phyloP scores from a whole-genome alignment of 108 stramenopile species.

The Discostella pseudostelligera region DNA sequence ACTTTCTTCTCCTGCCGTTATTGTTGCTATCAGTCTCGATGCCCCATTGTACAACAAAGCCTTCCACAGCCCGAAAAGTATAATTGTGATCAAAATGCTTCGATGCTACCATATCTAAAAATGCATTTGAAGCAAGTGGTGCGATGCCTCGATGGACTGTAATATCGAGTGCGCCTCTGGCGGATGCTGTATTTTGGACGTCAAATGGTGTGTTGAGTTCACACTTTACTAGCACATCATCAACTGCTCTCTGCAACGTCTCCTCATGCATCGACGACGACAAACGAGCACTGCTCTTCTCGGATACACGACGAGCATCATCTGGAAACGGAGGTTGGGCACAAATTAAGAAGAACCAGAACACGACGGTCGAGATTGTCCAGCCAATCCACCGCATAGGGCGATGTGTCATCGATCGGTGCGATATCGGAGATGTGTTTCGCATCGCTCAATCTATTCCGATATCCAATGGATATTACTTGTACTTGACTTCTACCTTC shows the following conservation, averaged over 20 bases:
- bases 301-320: background rate
- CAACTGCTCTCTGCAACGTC: background rate
- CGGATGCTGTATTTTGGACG: constrained; percentile 12
- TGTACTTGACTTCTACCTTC: too few species aligned
- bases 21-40: constrained; percentile 24
- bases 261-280: background rate
- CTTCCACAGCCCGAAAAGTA: constrained; percentile 35
- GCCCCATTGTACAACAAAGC: constrained; percentile 44
- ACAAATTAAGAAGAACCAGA: constrained; percentile 9
- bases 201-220: constrained; percentile 27
- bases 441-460: too few species aligned
- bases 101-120: constrained; percentile 30
- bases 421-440: background rate
- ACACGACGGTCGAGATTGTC: constrained; percentile 12
- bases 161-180: constrained; percentile 28
- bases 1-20: background rate
- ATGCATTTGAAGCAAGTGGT: constrained; percentile 36
- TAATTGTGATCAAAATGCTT: constrained; percentile 40
- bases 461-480: too few species aligned
- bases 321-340: constrained; percentile 2
- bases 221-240: constrained; percentile 35
- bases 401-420: background rate
- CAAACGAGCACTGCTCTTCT: background rate
- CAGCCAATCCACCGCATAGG: constrained; percentile 14
- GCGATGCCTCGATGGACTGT: constrained; percentile 30